Base-by-base conservation (phyloP, 331 rosid genomes). In the Malus hybrid region DNA sequence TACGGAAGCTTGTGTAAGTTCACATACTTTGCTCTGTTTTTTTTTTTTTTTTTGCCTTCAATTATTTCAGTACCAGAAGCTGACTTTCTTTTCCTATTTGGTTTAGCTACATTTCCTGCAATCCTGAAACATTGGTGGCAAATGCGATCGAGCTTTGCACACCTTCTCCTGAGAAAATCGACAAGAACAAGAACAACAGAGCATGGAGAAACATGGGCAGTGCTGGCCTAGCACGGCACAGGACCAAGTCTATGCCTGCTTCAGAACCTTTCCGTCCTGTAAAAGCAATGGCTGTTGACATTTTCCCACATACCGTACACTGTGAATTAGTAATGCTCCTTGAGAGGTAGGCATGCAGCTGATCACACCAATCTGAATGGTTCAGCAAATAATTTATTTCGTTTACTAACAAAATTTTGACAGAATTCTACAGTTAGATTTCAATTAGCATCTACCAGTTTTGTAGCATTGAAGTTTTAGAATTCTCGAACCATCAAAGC, bases 311-410 rank as follows among this genome's bases (percentile, higher is more conserved):
- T 73, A 94, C 97, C 10, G 85, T 55, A 33, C 99, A 94, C 80
- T 92, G 97, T 69, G 97, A 94, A 80, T 71, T 90, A 91, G 93
- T 94, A 83, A 94, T 94, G 99, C 96, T 94, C 34, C 91, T 94
- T 27, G 97, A 92, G 85, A 86, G 97, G 87, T 94, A 87, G 82
- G 66, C 66, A 56, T 71, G 24, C 57, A 33, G 56, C 76, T 57
- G 67, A 57, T 72, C 31, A 7, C 29, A 20, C 55, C 44, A n/a
- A 72, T 59, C 39, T 36, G 5, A 60, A 48, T 39, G 42, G 20
- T 9, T 72, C 67, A 36, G 18, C 34, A 59, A 18, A 72, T 36
- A 16, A 60, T 60, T 72, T 39, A 34, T 72, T 0, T 72, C 10
- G 44, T 72, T 71, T 57, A 56, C 24, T 54, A 8, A 24, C 57